Base-by-base conservation (phyloP, 441 rosid species). In the Theobroma grandiflorum region DNA sequence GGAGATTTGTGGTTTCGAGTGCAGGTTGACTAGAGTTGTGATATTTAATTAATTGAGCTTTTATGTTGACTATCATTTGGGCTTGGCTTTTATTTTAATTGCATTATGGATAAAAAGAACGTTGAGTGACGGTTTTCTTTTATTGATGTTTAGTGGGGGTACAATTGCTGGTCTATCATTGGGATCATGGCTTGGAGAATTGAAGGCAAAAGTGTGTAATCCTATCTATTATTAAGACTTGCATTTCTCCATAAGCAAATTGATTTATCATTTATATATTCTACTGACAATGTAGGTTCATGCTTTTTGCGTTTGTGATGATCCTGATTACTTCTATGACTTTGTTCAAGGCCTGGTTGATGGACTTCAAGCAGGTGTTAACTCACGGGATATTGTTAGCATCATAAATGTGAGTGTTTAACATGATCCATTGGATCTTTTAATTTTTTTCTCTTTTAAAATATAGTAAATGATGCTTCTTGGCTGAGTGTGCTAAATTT, bases 221-320 rank as follows among this genome's bases (percentile, higher is more conserved):
- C 83, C 33, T 71, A 53, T 76, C 40, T 52, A 20, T 62, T 69
- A 72, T 63, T 80, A 15, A 65, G 33, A 42, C 67, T 72, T 33
- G 38, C 59, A 42, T 9, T 67, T 67, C 42, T 74, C 22, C 14
- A 35, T 67, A 52, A 76, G 49, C 45, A 77, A 45, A 45, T 45
- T 26, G 70, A 74, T 74, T 85, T 31, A 52, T 78, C 14, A 31
- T 35, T 31, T 26, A 5, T 76, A 42, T 76, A 11, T 78, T 72
- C 59, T 52, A 52, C 76, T 79, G 79, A 37, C 71, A 35, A 31
- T 75, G n/a, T 87, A 96, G 99, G 98, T 96, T 77, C 98, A 95
- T 92, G 98, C 98, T 45, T 96, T 91, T 80, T 88, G 89, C 63
- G 98, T 96, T 59, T 95, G 96, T 74, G 97, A 96, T 80, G 94